Evolutionary conservation across 805 yeast genomes (phyloP).

Genomic region (Sugiyamaella chiloensis): DNA sequence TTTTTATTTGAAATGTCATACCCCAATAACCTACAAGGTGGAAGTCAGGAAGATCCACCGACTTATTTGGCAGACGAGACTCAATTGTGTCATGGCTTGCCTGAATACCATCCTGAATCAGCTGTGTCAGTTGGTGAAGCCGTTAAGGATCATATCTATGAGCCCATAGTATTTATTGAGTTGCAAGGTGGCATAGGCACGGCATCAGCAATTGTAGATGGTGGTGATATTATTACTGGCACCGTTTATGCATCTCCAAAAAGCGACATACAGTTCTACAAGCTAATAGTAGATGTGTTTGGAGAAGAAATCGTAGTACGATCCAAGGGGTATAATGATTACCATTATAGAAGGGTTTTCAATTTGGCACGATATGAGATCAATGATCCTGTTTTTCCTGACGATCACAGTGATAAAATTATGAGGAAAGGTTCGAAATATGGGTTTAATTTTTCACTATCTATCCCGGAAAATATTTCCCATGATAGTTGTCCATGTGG

Average conservation of each 20-base stretch:
- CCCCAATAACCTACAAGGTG: not conserved
- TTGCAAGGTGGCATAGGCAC: not conserved
- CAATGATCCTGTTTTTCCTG: slow-evolving; percentile 13
- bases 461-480: slow-evolving; percentile 12
- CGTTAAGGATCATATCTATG: not conserved
- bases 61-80: slow-evolving; percentile 1
- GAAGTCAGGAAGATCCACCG: not conserved
- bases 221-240: slow-evolving; percentile 18
- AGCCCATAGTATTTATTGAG: not conserved
- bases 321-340: slow-evolving; percentile 3
- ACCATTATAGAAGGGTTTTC: slow-evolving; percentile 3
- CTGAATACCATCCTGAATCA: slow-evolving; percentile 3
- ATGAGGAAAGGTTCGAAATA: slow-evolving; percentile 16
- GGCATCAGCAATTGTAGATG: slow-evolving; percentile 4
- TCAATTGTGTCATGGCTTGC: slow-evolving; percentile 1
- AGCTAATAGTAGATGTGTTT: slow-evolving; percentile 11
- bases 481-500: slow-evolving; percentile 13
- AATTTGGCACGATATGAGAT: slow-evolving; percentile 12
- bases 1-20: slow-evolving; percentile 1
- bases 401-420: not conserved
- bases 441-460: slow-evolving; percentile 16
- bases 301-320: slow-evolving; percentile 16
- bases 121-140: not conserved
- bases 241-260: slow-evolving; percentile 13
- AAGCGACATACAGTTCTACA: slow-evolving; percentile 6